Evolutionary conservation across 2,329 filamentous ascomycete species (phyloP).

Genomic region (Neopestalotiopsis rosae): DNA sequence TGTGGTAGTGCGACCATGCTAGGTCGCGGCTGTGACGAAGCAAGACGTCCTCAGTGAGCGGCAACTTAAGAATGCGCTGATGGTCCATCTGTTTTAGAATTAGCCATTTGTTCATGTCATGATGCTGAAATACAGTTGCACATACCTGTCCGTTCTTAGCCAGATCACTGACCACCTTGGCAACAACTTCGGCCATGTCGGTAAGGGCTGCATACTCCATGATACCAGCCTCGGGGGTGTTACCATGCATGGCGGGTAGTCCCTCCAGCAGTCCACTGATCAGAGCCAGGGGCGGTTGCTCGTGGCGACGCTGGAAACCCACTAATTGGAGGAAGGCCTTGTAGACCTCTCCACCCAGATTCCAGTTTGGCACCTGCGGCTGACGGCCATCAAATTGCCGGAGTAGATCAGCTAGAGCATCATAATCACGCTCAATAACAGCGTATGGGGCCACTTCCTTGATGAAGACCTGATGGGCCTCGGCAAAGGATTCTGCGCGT

Average conservation of each 20-base stretch:
- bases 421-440: conserved; percentile 83
- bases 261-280: conserved; percentile 63
- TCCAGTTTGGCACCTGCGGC: conserved; percentile 73
- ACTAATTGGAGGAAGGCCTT: conserved; percentile 62
- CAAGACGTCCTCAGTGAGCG: conserved; percentile 39
- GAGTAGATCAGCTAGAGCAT: conserved; percentile 71
- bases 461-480: conserved; percentile 85
- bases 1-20: conserved; percentile 38
- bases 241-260: conserved; percentile 58
- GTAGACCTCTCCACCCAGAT: conserved; percentile 81
- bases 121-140: not conserved
- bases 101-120: not conserved
- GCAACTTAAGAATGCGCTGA: conserved; percentile 37
- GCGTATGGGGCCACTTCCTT: conserved; percentile 80
- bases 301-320: conserved; percentile 41
- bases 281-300: conserved; percentile 47
- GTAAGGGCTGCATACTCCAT: conserved; percentile 39
- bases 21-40: conserved; percentile 38
- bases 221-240: conserved; percentile 37
- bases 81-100: conserved; percentile 33
- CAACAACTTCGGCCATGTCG: conserved; percentile 40
- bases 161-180: conserved; percentile 36
- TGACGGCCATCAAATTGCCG: conserved; percentile 71
- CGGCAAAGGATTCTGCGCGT: conserved; percentile 74
- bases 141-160: conserved; percentile 37